phyloP scores from a whole-genome alignment of 2,329 filamentous ascomycete genomes.

The Aspergillus sclerotialis region DNA sequence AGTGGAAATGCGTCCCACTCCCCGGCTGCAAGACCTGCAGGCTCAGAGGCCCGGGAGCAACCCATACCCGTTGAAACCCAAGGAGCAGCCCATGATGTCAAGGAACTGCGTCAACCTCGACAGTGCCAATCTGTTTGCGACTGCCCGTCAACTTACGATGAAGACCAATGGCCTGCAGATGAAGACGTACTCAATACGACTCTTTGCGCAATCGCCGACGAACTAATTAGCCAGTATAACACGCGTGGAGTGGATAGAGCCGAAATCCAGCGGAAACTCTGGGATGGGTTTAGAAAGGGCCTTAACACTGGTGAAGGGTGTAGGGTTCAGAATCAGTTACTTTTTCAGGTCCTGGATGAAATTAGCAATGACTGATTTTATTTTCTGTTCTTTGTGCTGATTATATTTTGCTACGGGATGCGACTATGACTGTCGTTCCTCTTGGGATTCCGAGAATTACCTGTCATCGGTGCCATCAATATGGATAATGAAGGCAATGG shows the following conservation, averaged over 20 bases:
- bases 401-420: no score
- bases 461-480: no score
- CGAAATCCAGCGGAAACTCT: constrained; percentile 28
- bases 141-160: constrained; percentile 14
- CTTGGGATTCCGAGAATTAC: no score
- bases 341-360: constrained; percentile 35
- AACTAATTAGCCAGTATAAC: constrained; percentile 32
- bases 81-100: no score
- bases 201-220: constrained; percentile 32
- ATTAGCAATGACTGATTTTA: constrained; percentile 23
- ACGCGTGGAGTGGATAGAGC: constrained; percentile 27
- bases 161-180: constrained; percentile 12
- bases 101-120: no score
- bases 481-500: no score
- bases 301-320: constrained; percentile 23
- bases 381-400: no score
- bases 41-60: not conserved
- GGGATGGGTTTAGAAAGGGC: constrained; percentile 26
- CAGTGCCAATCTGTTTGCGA: no score
- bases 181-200: constrained; percentile 27
- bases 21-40: constrained; percentile 1
- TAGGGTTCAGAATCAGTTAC: constrained; percentile 34
- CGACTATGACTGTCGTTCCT: no score
- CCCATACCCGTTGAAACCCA: no score
- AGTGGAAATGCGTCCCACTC: no score